Evolutionary conservation across 2,329 filamentous ascomycete genomes (phyloP).

Genomic region (Xylariaceae sp.): DNA sequence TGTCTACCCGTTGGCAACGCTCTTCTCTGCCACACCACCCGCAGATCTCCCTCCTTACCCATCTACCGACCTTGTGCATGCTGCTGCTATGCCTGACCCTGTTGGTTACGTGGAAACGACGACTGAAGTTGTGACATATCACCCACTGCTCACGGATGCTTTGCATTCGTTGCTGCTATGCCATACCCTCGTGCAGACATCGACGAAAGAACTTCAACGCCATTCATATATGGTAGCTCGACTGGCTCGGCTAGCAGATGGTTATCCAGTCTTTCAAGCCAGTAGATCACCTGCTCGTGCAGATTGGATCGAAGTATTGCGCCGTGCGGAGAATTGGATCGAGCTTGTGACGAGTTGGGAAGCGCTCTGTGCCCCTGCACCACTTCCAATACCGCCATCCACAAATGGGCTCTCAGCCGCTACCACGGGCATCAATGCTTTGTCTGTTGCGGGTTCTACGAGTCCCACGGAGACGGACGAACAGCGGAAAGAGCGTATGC

Average conservation of each 20-base stretch:
- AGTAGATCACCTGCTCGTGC: conserved; percentile 73
- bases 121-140: conserved; percentile 74
- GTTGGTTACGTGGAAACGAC: conserved; percentile 44
- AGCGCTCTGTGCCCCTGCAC: conserved; percentile 67
- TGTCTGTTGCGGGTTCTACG: conserved; percentile 43
- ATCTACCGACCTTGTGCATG: conserved; percentile 45
- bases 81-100: conserved; percentile 31
- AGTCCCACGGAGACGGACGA: conserved; percentile 53
- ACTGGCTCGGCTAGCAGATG: conserved; percentile 74
- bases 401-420: conserved; percentile 35
- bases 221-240: conserved; percentile 84
- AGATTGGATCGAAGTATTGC: conserved; percentile 81
- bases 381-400: conserved; percentile 49
- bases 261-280: conserved; percentile 80
- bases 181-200: conserved; percentile 81
- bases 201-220: conserved; percentile 75
- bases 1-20: conserved; percentile 58
- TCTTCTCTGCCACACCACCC: conserved; percentile 74
- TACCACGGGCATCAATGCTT: conserved; percentile 42
- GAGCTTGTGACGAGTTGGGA: conserved; percentile 72
- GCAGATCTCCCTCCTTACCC: conserved; percentile 72
- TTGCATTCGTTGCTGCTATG: conserved; percentile 79
- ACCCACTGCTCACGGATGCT: conserved; percentile 79
- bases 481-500: conserved; percentile 63
- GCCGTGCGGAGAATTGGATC: conserved; percentile 72